These are phyloP conservation scores for Sarocladium brachiariae DNA, from an alignment of 2,329 filamentous ascomycete species.

Conservation along the genomic window DNA sequence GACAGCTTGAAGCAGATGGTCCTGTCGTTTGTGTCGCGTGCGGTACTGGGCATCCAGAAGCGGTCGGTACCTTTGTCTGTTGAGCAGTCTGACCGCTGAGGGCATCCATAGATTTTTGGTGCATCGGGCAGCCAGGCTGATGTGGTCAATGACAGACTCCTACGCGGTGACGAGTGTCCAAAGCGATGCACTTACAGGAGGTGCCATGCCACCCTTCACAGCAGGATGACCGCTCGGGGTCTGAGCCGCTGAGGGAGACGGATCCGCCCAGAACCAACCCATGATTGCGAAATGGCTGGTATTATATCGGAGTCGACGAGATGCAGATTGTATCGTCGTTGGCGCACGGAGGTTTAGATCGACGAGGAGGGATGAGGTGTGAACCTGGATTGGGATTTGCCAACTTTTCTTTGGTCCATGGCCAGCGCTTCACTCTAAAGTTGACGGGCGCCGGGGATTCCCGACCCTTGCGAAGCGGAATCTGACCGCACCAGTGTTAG, in stretches of 20 bases:
- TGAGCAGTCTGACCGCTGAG: slow-evolving; percentile 19
- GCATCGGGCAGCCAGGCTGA: slow-evolving; percentile 52
- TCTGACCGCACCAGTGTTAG: not conserved
- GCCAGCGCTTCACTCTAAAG: not conserved
- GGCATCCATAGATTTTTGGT: slow-evolving; percentile 44
- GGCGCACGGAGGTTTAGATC: not conserved
- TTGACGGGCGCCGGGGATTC: not conserved
- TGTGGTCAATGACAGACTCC: slow-evolving; percentile 8
- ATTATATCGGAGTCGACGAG: no score
- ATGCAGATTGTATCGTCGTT: not conserved
- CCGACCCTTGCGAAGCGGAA: slow-evolving; percentile 1
- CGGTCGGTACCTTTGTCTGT: not conserved
- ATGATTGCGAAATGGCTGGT: slow-evolving; percentile 26
- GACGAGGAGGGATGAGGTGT: not conserved
- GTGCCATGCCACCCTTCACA: slow-evolving; percentile 20
- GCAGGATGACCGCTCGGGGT: slow-evolving; percentile 26
- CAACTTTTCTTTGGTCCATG: slow-evolving; percentile 6
- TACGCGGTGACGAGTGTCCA: not conserved
- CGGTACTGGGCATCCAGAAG: slow-evolving; percentile 25
- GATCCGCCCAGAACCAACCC: slow-evolving; percentile 60
- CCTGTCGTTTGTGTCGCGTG: slow-evolving; percentile 16
- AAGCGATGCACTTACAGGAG: slow-evolving; percentile 23
- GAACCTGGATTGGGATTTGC: not conserved
- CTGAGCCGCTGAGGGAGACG: slow-evolving; percentile 27
- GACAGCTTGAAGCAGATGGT: slow-evolving; percentile 33